Base-by-base conservation (phyloP, 2,329 filamentous ascomycete genomes). In the Ceratocystis cubensis region DNA sequence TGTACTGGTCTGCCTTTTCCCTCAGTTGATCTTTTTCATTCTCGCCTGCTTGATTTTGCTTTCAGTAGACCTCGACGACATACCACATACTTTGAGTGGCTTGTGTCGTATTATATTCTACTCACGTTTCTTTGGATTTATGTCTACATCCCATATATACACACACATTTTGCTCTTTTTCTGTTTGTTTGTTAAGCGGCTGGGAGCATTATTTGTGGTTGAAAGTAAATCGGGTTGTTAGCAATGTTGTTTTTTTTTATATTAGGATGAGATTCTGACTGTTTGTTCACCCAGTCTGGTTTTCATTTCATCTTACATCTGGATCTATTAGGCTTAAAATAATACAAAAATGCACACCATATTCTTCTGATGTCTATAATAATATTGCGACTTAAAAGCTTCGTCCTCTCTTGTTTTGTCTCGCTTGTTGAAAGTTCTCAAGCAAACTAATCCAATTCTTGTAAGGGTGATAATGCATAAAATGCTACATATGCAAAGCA, bases 401-500 rank as follows among this genome's bases (percentile, higher is more conserved):
- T 25, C 2, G 8, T 5, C 13, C 8, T 53, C 48, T 2, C 5
- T 4, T 53, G 17, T 59, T 28, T 28, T n/a, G 15, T 13, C 8
- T 30, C 8, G n/a, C n/a, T 22, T 15, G 15, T 22, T 8, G 8
- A 20, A 10, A 17, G 37, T 17, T 5, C 5, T 46, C 13, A 7
- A 28, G 61, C 37, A 46, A 30, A 48, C 25, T 17, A 63, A 28
- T 13, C 20, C 15, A 59, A 15, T n/a, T n/a, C n/a, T 17, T 17
- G 33, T 57, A 33, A 20, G 46, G 15, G 30, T 63, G 61, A 33
- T 46, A 10, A 63, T 46, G 61, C 46, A 63, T 46, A 61, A 62
- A 37, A 46, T 61, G 44, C 20, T 61, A 66, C 2, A 37, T 22
- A 66, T 28, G 13, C 17, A 33, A 62, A 33, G 22, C 45, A 44